phyloP scores from a whole-genome alignment of 2,329 filamentous ascomycete species.

The Paecilomyces dactylethromorphus region DNA sequence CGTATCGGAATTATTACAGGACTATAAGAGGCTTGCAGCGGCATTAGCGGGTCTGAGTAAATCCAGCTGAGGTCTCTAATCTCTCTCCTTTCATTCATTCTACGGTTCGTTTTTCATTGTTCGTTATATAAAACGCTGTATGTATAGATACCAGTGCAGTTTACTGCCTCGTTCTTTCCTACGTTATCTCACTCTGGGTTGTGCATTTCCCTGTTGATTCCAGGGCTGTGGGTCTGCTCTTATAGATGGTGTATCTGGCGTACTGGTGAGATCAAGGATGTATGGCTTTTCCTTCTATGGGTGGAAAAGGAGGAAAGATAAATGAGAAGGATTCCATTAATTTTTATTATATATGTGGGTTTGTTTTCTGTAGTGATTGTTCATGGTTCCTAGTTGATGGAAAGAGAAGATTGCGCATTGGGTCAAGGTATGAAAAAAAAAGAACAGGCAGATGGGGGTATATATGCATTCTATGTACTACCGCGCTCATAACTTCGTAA shows the following conservation, averaged over 20 bases:
- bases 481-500: not conserved
- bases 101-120: not conserved
- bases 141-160: not conserved
- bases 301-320: not conserved
- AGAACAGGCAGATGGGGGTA: not conserved
- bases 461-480: not conserved
- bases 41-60: slow-evolving; percentile 49
- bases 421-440: not conserved
- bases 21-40: slow-evolving; percentile 66
- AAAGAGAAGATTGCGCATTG: not conserved
- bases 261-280: not conserved
- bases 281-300: not conserved
- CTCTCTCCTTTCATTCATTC: not conserved
- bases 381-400: too few relatives aligned
- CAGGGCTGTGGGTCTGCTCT: not conserved
- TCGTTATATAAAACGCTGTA: not conserved
- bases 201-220: not conserved
- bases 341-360: too few relatives aligned
- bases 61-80: slow-evolving; percentile 1
- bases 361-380: not conserved
- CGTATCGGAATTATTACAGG: slow-evolving; percentile 62
- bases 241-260: not conserved
- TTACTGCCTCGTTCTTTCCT: not conserved
- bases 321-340: not conserved
- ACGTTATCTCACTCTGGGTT: not conserved